Base-by-base conservation (phyloP, 2,329 filamentous ascomycete genomes). In the Trichophaea hybrida region DNA sequence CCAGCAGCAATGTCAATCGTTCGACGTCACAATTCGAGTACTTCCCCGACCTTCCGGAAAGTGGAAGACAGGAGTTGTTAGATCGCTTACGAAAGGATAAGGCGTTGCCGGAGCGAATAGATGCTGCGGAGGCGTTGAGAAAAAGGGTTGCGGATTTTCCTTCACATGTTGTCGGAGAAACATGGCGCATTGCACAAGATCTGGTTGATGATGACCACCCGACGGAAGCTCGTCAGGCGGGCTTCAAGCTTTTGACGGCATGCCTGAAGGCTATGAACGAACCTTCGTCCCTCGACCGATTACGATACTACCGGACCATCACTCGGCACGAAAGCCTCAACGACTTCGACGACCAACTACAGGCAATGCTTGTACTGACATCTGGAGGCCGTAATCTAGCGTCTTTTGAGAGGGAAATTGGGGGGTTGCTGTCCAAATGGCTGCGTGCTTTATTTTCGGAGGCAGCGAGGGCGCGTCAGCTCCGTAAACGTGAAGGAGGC, bases 101-200 rank as follows among this genome's bases (percentile, higher is more conserved):
- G 55, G 64, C 67, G n/a, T 54, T 68, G 43, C 48, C 55, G 31
- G 66, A 66, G 50, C 63, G 67, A 53, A 65, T 69, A 6, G 62
- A 57, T 31, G 67, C 67, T 37, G 67, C 67, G 24, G 66, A 68
- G 60, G 57, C 59, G 6, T 61, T 69, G 51, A 63, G 61, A 38
- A 63, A 59, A 6, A 64, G 65, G 43, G 64, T 67, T 54, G 61
- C 53, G 34, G 65, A 68, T 51, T 68, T 68, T 43, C 65, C 67
- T 7, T 57, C 66, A 38, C 61, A 62, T 17, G 62, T 65, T 35
- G 70, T 82, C 10, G 73, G 80, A 53, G 78, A 80, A 50, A 82
- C 86, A 59, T 86, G 83, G 80, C 78, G 81, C 64, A 80, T 80
- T 12, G 81, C 77, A 50, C 83, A 82, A 69, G 82, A 85, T 66